Conservation (phyloP, 768 basidiomycete genomes). For the Panus rudis region DNA sequence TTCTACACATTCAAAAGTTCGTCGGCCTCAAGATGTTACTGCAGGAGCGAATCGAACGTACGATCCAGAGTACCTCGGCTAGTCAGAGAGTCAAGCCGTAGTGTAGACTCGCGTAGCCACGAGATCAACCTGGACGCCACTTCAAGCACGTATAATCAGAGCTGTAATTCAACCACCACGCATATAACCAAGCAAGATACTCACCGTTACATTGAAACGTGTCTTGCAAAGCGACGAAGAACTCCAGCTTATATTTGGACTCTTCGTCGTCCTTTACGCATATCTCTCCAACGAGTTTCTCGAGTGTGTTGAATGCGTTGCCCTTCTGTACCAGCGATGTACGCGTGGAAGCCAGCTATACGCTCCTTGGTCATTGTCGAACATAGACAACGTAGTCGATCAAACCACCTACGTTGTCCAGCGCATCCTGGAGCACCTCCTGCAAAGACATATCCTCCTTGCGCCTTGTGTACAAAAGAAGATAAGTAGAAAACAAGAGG, state of each 20-base stretch:
- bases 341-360: constrained; percentile 57
- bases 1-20: constrained; percentile 23
- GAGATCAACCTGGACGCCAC: constrained; percentile 61
- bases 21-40: not conserved
- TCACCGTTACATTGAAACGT: constrained; percentile 79
- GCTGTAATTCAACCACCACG: no score
- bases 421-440: constrained; percentile 45
- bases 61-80: constrained; percentile 40
- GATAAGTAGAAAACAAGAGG: not conserved
- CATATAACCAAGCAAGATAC: no score
- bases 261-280: constrained; percentile 35
- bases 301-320: constrained; percentile 42
- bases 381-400: not conserved
- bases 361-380: constrained; percentile 1
- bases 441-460: constrained; percentile 27
- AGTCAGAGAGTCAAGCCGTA: constrained; percentile 42
- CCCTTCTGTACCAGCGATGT: constrained; percentile 45
- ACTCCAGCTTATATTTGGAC: constrained; percentile 37
- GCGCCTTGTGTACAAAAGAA: not conserved
- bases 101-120: constrained; percentile 50
- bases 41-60: constrained; percentile 17
- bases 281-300: constrained; percentile 41
- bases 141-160: no score
- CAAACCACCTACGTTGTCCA: constrained; percentile 55
- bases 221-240: constrained; percentile 64